These are phyloP conservation scores for Xylaria sp. DNA, from an alignment of 2,329 filamentous ascomycete genomes.

Conservation along the genomic window DNA sequence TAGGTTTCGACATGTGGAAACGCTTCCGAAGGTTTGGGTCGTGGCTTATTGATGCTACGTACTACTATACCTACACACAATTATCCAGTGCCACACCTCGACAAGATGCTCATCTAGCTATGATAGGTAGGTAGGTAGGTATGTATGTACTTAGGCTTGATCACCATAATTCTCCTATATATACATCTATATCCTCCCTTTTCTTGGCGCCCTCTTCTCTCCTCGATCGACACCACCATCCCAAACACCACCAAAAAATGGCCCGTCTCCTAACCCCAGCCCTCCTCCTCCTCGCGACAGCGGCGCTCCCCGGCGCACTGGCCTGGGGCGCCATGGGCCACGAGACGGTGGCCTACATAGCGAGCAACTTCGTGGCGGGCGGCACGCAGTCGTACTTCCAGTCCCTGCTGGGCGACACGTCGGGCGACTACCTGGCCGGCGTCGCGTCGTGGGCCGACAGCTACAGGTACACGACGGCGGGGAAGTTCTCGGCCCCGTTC, in stretches of 20 bases:
- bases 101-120: too few species aligned
- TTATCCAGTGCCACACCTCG: too few species aligned
- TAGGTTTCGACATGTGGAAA: neutral
- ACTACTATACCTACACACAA: neutral
- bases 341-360: constrained; percentile 64
- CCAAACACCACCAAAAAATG: constrained; percentile 38
- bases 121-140: too few species aligned
- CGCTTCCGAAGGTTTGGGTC: constrained; percentile 8
- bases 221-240: neutral
- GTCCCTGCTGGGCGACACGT: constrained; percentile 56
- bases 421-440: constrained; percentile 58
- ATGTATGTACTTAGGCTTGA: too few species aligned
- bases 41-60: neutral
- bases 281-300: constrained; percentile 37
- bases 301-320: constrained; percentile 38
- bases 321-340: constrained; percentile 61
- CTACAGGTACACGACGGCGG: constrained; percentile 58
- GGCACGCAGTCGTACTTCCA: constrained; percentile 56
- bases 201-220: constrained; percentile 17
- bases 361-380: constrained; percentile 58
- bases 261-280: constrained; percentile 30
- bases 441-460: constrained; percentile 64
- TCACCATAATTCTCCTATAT: neutral
- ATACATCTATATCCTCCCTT: neutral
- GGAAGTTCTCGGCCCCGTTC: constrained; percentile 57